A percentile compares a stretch with the other conserved stretches of the same genome.
Evolutionary conservation across 495 filamentous ascomycete species (phyloP).

Genomic region (Apiosordaria backusii): DNA sequence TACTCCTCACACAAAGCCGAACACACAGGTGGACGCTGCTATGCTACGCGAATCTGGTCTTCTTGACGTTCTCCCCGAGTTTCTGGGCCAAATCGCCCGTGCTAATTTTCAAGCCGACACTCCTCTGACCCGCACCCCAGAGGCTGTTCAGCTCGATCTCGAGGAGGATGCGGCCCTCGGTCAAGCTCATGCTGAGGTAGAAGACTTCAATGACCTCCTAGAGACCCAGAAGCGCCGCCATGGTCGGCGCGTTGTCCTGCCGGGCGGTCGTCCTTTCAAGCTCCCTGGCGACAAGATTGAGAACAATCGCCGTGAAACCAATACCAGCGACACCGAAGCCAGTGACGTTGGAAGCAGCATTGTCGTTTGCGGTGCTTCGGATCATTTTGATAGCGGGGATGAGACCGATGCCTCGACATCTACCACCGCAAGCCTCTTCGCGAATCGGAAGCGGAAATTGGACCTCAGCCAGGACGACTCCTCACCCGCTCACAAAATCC

Average conservation of each 20-base stretch:
- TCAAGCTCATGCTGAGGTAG: slow-evolving; percentile 26
- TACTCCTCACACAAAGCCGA: slow-evolving; percentile 12
- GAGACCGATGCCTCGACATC: slow-evolving; percentile 26
- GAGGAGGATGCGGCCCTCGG: slow-evolving; percentile 20
- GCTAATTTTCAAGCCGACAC: slow-evolving; percentile 28
- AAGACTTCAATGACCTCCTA: slow-evolving; percentile 22
- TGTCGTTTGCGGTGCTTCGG: background rate
- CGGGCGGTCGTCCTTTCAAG: slow-evolving; percentile 14
- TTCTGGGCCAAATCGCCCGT: slow-evolving; percentile 28
- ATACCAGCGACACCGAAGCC: background rate
- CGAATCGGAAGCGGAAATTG: slow-evolving; percentile 24
- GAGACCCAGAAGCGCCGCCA: slow-evolving; percentile 22
- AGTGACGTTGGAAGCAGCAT: background rate
- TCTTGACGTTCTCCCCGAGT: slow-evolving; percentile 24
- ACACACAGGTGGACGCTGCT: slow-evolving; percentile 27
- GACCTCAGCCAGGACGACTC: background rate
- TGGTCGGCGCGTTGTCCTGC: slow-evolving; percentile 15
- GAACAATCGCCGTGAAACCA: slow-evolving; percentile 4
- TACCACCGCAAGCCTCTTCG: slow-evolving; percentile 23
- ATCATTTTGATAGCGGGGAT: slow-evolving; percentile 14
- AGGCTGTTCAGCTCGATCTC: slow-evolving; percentile 23
- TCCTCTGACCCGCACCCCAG: slow-evolving; percentile 22
- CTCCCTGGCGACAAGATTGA: slow-evolving; percentile 5
- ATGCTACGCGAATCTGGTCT: slow-evolving; percentile 27
- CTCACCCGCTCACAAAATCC: slow-evolving; percentile 22